These are phyloP conservation scores for Leccinum ochraceum DNA, from an alignment of 768 basidiomycete species.

Conservation along the genomic window DNA sequence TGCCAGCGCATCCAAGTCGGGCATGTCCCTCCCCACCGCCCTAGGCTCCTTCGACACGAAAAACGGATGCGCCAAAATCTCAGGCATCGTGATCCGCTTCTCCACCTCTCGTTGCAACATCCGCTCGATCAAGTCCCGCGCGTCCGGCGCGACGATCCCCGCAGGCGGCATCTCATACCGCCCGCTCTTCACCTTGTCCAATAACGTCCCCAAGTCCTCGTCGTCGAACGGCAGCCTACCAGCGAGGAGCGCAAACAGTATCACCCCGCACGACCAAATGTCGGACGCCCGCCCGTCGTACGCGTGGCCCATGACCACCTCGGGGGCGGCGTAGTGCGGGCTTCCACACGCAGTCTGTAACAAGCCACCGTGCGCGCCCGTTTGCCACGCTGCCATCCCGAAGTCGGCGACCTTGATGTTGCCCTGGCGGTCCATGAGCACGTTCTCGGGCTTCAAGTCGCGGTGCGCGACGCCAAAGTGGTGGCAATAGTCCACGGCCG, in stretches of 20 bases:
- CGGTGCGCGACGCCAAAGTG: slow-evolving; percentile 94
- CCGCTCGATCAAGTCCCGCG: slow-evolving; percentile 72
- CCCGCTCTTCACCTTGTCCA: slow-evolving; percentile 78
- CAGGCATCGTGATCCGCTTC: slow-evolving; percentile 78
- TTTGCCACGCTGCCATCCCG: background rate
- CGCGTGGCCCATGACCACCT: slow-evolving; percentile 78
- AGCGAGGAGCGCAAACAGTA: slow-evolving; percentile 84
- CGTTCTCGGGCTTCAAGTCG: slow-evolving; percentile 93
- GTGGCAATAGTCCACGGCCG: slow-evolving; percentile 90
- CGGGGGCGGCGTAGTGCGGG: slow-evolving; percentile 94
- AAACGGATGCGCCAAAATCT: slow-evolving; percentile 82
- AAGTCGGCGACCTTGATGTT: slow-evolving; percentile 58
- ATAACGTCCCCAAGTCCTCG: slow-evolving; percentile 73
- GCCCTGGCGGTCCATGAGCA: slow-evolving; percentile 77
- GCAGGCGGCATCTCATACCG: slow-evolving; percentile 71
- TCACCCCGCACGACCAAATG: slow-evolving; percentile 97
- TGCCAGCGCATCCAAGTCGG: slow-evolving; percentile 66
- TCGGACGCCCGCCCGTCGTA: slow-evolving; percentile 90
- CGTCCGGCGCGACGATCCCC: slow-evolving; percentile 55
- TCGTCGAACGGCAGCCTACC: slow-evolving; percentile 94
- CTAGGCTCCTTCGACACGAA: slow-evolving; percentile 57
- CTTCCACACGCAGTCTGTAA: slow-evolving; percentile 89
- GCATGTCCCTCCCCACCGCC: slow-evolving; percentile 43
- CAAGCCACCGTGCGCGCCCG: slow-evolving; percentile 41
- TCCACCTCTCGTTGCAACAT: slow-evolving; percentile 81